Evolutionary conservation across 192 early-diverging fungal genomes (phyloP), one percentile per base, ranked within the genome.

Genomic region (Coemansia sp.): DNA sequence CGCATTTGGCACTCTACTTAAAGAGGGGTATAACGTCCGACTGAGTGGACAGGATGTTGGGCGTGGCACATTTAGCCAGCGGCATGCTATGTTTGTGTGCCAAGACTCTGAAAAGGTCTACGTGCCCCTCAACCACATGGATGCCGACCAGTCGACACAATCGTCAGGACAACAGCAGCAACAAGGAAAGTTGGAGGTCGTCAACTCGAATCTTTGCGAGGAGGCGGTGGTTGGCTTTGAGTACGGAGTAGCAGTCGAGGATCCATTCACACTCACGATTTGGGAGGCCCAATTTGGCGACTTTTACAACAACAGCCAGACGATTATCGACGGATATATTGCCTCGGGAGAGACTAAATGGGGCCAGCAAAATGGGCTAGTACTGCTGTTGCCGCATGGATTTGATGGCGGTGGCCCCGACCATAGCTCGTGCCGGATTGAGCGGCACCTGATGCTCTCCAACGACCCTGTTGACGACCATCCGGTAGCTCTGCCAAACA

Each of bases 271-370:
- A n/a, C 84, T 98, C n/a, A 87, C 89, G 52, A 93, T 98, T 59
- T 98, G 97, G 97, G 96, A 97, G 76, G 95, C 95, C 7, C 96
- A 98, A 80, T 98, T 98, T 80, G 97, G 97, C 55, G 97, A 98
- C 72, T 98, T 98, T 80, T 97, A 94, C 87, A 97, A 97, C 74
- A 93, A 92, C 70, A 93, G 93, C n/a, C 95, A 98, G 75, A 91
- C 96, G 27, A 91, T 94, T 13, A 87, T 98, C 64, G 97, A 98
- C 74, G 95, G 93, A 1, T 98, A 91, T 75, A 69, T 98, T 41
- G 78, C 88, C 7, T 89, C 86, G 41, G 93, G 95, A 27, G 95
- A 98, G 75, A 85, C 90, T 68, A 98, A 98, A 75, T 98, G 97
- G 97, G 81, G 97, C 61, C 84, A 94, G 67, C 94, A 97, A 69